Evolutionary conservation across 2,329 filamentous ascomycete species (phyloP).

Genomic region (Aspergillus fijiensis): DNA sequence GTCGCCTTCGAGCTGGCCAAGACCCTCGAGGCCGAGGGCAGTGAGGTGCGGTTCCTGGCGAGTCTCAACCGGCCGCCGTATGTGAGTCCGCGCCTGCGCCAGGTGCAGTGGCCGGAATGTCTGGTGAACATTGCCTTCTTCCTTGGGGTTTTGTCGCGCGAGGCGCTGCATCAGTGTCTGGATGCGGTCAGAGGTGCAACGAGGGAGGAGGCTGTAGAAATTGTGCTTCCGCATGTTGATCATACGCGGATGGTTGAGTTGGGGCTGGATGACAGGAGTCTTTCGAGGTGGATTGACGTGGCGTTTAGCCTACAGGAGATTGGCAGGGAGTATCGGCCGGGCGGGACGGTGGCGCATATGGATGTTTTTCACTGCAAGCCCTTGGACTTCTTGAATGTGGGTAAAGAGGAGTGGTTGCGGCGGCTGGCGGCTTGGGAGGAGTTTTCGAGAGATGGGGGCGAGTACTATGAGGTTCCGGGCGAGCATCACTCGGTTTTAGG

Average conservation of each 20-base stretch:
- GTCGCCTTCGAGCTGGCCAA: constrained; percentile 54
- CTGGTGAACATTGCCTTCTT: constrained; percentile 46
- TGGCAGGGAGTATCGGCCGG: constrained; percentile 47
- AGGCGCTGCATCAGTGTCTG: background rate
- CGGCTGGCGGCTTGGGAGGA: background rate
- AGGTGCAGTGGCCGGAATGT: constrained; percentile 41
- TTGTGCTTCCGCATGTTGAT: constrained; percentile 9
- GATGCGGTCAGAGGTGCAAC: constrained; percentile 22
- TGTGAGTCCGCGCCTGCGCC: constrained; percentile 46
- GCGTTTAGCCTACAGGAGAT: constrained; percentile 40
- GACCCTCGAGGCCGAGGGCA: constrained; percentile 39
- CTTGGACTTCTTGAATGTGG: constrained; percentile 25
- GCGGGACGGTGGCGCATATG: constrained; percentile 35
- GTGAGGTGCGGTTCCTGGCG: constrained; percentile 46
- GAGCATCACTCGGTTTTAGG: background rate
- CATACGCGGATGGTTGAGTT: constrained; percentile 17
- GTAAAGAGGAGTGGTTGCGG: constrained; percentile 3
- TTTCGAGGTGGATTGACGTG: constrained; percentile 35
- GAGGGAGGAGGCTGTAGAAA: constrained; percentile 13
- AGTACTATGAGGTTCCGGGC: background rate
- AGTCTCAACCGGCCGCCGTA: constrained; percentile 52
- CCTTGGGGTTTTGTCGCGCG: constrained; percentile 35
- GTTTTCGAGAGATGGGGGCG: background rate
- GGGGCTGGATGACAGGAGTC: constrained; percentile 18
- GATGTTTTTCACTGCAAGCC: constrained; percentile 40